Evolutionary conservation across 192 early-diverging fungal genomes (phyloP).

Genomic region (Coemansia sp.): DNA sequence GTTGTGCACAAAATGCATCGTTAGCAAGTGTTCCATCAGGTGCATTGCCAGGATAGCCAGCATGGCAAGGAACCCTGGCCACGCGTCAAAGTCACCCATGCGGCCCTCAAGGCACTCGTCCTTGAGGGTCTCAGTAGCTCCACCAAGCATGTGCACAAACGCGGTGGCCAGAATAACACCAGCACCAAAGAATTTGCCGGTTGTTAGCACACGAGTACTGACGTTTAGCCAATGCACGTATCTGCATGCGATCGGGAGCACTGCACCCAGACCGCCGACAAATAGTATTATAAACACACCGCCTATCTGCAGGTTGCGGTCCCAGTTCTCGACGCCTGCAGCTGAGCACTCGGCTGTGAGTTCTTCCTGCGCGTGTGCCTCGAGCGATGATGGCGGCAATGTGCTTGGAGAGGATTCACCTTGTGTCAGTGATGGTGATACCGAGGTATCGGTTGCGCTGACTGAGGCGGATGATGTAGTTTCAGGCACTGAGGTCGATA

Average conservation of each 20-base stretch:
- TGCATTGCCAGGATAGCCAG: conserved; percentile 64
- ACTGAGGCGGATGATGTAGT: background rate
- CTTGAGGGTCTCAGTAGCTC: conserved; percentile 55
- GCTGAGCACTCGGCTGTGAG: conserved; percentile 28
- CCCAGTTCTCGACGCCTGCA: conserved; percentile 40
- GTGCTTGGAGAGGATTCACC: background rate
- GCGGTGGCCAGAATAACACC: conserved; percentile 74
- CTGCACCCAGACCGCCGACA: conserved; percentile 53
- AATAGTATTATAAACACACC: conserved; percentile 58
- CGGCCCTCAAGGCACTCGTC: conserved; percentile 55
- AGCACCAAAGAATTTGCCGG: conserved; percentile 59
- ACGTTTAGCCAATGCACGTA: conserved; percentile 27
- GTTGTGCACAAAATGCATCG: conserved; percentile 6
- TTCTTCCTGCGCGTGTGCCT: background rate
- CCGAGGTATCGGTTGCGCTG: background rate
- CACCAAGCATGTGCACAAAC: conserved; percentile 74
- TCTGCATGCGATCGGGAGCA: conserved; percentile 53
- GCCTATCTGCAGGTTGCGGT: conserved; percentile 51
- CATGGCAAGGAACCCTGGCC: conserved; percentile 62
- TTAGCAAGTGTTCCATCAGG: conserved; percentile 59
- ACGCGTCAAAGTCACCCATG: conserved; percentile 54
- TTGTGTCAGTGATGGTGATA: background rate
- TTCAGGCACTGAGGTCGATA: background rate
- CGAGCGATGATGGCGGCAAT: background rate
- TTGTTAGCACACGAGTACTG: conserved; percentile 35